A percentile compares a stretch with the other conserved stretches of the same genome.
Conservation (phyloP, 2,329 filamentous ascomycete genomes). For the Cladophialophora bantiana region DNA sequence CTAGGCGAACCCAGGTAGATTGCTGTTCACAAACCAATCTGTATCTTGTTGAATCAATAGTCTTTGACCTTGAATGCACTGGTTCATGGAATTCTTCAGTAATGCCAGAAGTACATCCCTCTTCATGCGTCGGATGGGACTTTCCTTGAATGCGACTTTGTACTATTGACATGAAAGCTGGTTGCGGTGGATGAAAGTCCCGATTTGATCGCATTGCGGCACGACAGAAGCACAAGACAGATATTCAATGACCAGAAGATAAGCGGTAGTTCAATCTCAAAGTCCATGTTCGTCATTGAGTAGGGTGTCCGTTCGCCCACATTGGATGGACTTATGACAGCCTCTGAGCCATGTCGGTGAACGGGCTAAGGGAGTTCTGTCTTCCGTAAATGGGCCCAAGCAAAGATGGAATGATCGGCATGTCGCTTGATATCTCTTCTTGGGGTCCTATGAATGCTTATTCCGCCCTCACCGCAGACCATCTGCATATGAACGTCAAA, state of each 20-base stretch:
- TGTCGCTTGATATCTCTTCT: slow-evolving; percentile 35
- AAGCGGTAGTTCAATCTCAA: slow-evolving; percentile 8
- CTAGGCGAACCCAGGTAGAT: slow-evolving; percentile 6
- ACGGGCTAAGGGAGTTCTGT: neutral
- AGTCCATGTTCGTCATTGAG: slow-evolving; percentile 6
- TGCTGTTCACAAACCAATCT: slow-evolving; percentile 1
- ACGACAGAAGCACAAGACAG: slow-evolving; percentile 7
- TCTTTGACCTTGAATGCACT: neutral
- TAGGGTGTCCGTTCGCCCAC: neutral
- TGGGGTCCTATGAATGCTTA: slow-evolving; percentile 39
- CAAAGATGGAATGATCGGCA: slow-evolving; percentile 10
- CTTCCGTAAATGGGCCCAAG: neutral
- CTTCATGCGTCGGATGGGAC: neutral
- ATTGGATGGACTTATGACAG: neutral
- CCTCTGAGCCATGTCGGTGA: neutral
- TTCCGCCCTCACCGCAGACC: slow-evolving; percentile 50
- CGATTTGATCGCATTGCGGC: slow-evolving; percentile 2
- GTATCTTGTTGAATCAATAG: slow-evolving; percentile 4
- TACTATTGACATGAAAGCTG: neutral
- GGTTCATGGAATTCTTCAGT: neutral
- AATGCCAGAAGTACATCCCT: neutral
- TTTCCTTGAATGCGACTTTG: neutral
- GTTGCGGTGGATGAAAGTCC: slow-evolving; percentile 3
- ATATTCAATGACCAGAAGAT: slow-evolving; percentile 12
- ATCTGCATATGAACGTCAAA: slow-evolving; percentile 55